Evolutionary conservation across 345 rosid genomes (phyloP), one percentile per base, ranked within the genome.

Genomic region (Chamaenerion angustifolium): DNA sequence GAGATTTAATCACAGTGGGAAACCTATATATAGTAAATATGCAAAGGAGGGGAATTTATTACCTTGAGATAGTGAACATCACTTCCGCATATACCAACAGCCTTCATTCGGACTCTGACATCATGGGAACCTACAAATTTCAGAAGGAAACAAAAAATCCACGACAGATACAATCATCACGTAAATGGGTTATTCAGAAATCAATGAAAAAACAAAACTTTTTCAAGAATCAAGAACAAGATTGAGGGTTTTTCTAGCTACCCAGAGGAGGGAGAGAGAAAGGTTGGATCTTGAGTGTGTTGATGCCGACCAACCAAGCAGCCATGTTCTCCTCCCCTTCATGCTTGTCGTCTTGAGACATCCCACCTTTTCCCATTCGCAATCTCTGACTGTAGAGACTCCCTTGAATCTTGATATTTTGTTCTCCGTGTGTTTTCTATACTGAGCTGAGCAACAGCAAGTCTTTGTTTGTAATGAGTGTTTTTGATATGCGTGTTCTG

Each of bases 51-150:
- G 18, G 47, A 16, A 27, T 23, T 43, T 37, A 59, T 23, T 13
- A 80, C 83, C 83, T 72, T 77, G 69, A 77, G 74, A 55, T 69
- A 77, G 57, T 77, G 83, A 63, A 81, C 71, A 74, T 81, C 88
- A 45, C 88, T 71, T 61, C 78, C 76, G 23, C 84, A 81, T 40
- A 81, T 81, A 46, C 82, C 88, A 16, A 81, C 73, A 52, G 84
- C 82, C 54, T 76, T 81, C 40, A 77, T 58, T 51, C 59, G 56
- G 18, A 77, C 78, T 67, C 68, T 73, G 7, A 73, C 88, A 61
- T 71, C 76, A 54, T 58, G 64, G 4, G 83, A 78, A 40, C 82
- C 77, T 77, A 57, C 37, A 37, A 57, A 12, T 44, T 46, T 31
- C 31, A 21, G 43, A 1, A 13, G n/a, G n/a, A n/a, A n/a, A n/a